Conservation (phyloP, 805 yeast genomes). For the Saturnispora mendoncae region DNA sequence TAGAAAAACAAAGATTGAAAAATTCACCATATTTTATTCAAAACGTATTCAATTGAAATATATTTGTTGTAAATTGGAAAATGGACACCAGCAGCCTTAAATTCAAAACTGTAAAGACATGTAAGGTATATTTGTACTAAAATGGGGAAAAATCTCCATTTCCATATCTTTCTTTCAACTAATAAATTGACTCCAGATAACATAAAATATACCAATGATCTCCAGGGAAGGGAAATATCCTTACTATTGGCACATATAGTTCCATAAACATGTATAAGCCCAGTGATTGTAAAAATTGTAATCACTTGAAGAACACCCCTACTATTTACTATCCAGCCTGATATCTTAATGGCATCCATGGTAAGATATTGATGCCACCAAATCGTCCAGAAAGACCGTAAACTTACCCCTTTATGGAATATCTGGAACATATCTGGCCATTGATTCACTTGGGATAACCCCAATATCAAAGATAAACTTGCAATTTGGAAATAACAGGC, state of each 20-base stretch:
- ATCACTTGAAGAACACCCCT: constrained; percentile 29
- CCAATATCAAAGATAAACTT: constrained; percentile 1
- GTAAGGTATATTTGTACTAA: not conserved
- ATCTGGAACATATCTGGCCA: constrained; percentile 13
- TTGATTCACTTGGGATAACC: constrained; percentile 7
- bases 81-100: not conserved
- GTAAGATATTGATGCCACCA: constrained; percentile 16
- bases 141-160: not conserved
- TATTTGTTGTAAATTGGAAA: not conserved
- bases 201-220: constrained; percentile 3
- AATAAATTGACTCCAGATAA: constrained; percentile 1
- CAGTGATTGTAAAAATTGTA: constrained; percentile 47
- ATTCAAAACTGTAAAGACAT: constrained; percentile 1
- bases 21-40: not conserved
- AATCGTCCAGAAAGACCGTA: constrained; percentile 11
- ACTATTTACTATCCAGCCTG: constrained; percentile 1
- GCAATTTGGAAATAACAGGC: constrained; percentile 7
- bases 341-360: constrained; percentile 6
- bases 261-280: constrained; percentile 1
- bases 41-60: not conserved
- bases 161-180: not conserved
- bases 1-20: not conserved
- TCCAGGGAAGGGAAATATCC: constrained; percentile 2
- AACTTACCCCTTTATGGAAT: constrained; percentile 1
- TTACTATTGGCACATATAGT: not conserved